Evolutionary conservation across 768 basidiomycete species (phyloP).

Genomic region (Boletus vermiculosoides): DNA sequence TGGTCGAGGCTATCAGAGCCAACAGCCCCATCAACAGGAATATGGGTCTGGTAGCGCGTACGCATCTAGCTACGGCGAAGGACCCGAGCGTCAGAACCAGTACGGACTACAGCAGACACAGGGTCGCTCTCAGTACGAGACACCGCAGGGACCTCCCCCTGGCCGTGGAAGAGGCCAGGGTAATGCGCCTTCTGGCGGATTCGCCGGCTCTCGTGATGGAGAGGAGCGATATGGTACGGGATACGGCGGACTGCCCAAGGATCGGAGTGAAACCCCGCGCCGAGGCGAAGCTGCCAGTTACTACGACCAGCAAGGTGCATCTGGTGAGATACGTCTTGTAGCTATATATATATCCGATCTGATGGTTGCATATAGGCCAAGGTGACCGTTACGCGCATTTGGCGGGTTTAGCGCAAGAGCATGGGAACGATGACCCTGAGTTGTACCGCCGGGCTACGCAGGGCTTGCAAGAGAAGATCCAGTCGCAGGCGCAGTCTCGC

Average conservation of each 20-base stretch:
- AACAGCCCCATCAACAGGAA: constrained; percentile 3
- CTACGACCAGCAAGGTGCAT: constrained; percentile 10
- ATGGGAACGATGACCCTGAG: constrained; percentile 20
- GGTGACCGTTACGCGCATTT: constrained; percentile 20
- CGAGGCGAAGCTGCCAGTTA: constrained; percentile 21
- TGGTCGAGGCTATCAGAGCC: constrained; percentile 5
- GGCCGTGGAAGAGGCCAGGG: constrained; percentile 5
- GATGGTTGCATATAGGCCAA: constrained; percentile 9
- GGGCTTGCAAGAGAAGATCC: constrained; percentile 24
- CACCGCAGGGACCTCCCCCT: neutral
- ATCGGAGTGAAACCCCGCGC: constrained; percentile 5
- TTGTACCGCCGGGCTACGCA: constrained; percentile 22
- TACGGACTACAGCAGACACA: constrained; percentile 11
- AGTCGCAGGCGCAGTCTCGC: constrained; percentile 13
- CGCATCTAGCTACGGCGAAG: neutral
- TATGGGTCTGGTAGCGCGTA: constrained; percentile 5
- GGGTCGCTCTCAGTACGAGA: constrained; percentile 9
- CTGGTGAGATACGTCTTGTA: constrained; percentile 2
- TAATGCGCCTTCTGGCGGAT: constrained; percentile 19
- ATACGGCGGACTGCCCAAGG: neutral
- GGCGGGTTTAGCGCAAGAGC: constrained; percentile 17
- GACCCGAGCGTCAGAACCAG: constrained; percentile 8
- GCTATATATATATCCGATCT: neutral
- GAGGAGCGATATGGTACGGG: constrained; percentile 9
- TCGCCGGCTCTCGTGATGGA: constrained; percentile 9